Evolutionary conservation across 495 filamentous ascomycete species (phyloP), one percentile per base, ranked within the genome.

Genomic region (Neurospora sp.): DNA sequence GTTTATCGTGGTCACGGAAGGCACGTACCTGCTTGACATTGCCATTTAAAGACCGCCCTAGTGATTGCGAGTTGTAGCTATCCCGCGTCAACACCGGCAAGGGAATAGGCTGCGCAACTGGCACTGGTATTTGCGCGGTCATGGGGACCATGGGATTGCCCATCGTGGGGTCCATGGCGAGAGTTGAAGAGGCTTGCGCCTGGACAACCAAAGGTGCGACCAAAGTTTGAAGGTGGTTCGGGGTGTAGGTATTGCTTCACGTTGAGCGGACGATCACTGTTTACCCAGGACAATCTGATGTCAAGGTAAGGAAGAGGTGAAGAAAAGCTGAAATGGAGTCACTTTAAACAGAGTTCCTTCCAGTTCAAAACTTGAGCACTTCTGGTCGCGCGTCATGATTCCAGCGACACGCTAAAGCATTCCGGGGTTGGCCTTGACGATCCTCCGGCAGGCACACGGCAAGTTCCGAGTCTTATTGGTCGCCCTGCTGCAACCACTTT

Each of bases 11-110:
- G 71, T 31, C 11, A 59, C 6, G 53, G 70, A 41, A 61, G 73
- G 53, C 27, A 81, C 83, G 71, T 77, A 86, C 84, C 81, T 85
- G 79, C 74, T 86, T 86, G 38, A 86, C 79, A 70, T 76, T 80
- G 69, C 79, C 76, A 73, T 85, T 83, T 39, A 85, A 72, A 39
- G 79, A 74, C 22, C 80, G 80, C 44, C 84, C 83, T 39, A 85
- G 75, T n/a, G 83, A 83, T 71, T 81, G 82, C 71, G 80, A 59
- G 74, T 85, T 83, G 74, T 76, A 83, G 27, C 76, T 75, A 73
- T 84, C 82, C 70, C 83, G 80, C n/a, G 71, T 73, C 10, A 61
- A 35, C 11, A 69, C 48, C 4, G 76, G 73, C 39, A 70, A 27
- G 9, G 69, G 31, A n/a, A 41, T 59, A 2, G 72, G 59, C 0